Conservation (phyloP, 2,329 filamentous ascomycete species). For the Chalaropsis ovoidea region DNA sequence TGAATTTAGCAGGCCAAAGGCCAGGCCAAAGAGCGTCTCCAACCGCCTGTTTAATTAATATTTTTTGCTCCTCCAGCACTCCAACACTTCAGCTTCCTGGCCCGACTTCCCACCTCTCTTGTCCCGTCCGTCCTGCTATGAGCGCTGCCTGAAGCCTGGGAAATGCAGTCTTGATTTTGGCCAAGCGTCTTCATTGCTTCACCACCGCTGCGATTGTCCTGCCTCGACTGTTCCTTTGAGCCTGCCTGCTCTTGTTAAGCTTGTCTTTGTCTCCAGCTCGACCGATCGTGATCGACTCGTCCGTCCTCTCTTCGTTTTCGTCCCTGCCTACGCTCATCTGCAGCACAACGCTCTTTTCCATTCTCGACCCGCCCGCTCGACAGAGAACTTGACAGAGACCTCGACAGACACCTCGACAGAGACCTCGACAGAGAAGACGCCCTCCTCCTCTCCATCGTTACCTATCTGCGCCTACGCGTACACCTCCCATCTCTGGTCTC, state of each 20-base stretch:
- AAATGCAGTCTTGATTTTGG: conserved; percentile 1
- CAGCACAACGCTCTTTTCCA: too few species aligned
- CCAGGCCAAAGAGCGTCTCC: conserved; percentile 1
- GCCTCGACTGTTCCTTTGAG: not conserved
- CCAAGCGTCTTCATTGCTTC: not conserved
- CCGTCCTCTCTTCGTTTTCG: too few species aligned
- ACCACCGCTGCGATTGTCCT: not conserved
- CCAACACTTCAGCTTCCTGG: not conserved
- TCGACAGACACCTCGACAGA: too few species aligned
- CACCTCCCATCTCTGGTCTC: not conserved
- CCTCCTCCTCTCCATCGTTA: too few species aligned
- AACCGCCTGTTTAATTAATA: not conserved
- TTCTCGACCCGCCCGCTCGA: too few species aligned
- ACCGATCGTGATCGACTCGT: too few species aligned
- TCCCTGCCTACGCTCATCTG: too few species aligned
- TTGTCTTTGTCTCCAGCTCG: too few species aligned
- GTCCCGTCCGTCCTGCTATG: not conserved
- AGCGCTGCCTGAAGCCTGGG: not conserved
- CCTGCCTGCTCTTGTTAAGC: too few species aligned
- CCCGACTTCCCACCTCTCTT: not conserved
- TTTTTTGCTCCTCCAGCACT: not conserved
- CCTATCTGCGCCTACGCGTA: not conserved
- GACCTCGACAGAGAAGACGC: too few species aligned
- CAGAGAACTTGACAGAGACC: too few species aligned
- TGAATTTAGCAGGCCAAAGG: conserved; percentile 10